Evolutionary conservation across 2,329 filamentous ascomycete species (phyloP), one percentile per base, ranked within the genome.

Genomic region (Thelonectria blattea): DNA sequence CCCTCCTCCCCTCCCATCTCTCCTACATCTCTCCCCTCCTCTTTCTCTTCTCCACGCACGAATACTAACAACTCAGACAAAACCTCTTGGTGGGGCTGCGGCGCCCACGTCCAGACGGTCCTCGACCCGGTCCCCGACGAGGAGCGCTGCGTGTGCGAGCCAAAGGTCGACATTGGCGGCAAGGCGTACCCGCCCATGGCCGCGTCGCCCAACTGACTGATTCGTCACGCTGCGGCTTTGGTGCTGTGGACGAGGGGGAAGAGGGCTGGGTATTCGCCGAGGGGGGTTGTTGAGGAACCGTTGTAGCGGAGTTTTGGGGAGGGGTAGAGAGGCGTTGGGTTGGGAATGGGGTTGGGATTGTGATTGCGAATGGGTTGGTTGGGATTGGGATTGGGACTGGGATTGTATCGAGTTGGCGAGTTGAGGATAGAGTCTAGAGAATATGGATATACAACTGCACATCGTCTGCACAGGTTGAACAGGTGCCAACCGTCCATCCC

Each of bases 131-230:
- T 91, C 45, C 81, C 86, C 5, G 76, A 80, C 37, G 75, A 79
- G 6, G 80, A 91, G 42, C 84, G 88, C 76, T 92, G 90, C 79
- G 79, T 78, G 22, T 92, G 89, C 72, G 79, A 82, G 68, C 88
- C 89, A 27, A 84, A 85, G 71, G 79, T 90, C 63, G 83, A 87
- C 70, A 79, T 80, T 42, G 82, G 85, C 56, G 87, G 86, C 47
- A 85, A 84, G 69, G 69, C 82, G 70, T 91, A 90, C 70, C 88
- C 88, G 60, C 88, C 88, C 27, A 88, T 85, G 82, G 87, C 81
- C 5, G 76, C 74, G 39, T 72, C 74, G 67, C 71, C 77, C 43
- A 70, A 68, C 59, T 81, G 79, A 81, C 72, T 76, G n/a, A 62
- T 74, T 30, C 61, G 57, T 32, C 56, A 56, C 51, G 70, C 70